These are phyloP conservation scores for Melampsora americana DNA, from an alignment of 1,284 basidiomycete species.

Conservation along the genomic window DNA sequence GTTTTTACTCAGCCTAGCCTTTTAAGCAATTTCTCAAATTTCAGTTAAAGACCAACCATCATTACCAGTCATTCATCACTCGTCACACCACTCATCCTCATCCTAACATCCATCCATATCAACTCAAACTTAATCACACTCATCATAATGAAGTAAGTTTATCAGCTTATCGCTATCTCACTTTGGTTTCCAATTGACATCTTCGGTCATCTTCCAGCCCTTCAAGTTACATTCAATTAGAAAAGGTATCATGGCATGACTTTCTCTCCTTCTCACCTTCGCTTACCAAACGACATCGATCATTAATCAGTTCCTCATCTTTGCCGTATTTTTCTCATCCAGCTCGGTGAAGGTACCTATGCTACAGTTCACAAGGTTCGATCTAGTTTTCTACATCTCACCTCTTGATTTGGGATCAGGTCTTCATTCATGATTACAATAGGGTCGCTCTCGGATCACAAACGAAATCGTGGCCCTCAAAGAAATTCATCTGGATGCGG, in stretches of 20 bases:
- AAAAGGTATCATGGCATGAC: conserved; percentile 33
- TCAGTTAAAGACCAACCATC: too few relatives aligned
- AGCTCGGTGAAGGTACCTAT: conserved; percentile 45
- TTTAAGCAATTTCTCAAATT: too few relatives aligned
- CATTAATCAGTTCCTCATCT: conserved; percentile 23
- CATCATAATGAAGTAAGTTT: neutral
- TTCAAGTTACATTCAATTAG: conserved; percentile 42
- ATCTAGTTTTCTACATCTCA: neutral
- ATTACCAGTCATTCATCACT: too few relatives aligned
- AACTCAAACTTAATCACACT: too few relatives aligned
- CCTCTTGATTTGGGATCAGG: neutral
- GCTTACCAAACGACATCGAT: conserved; percentile 4
- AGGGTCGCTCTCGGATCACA: conserved; percentile 64
- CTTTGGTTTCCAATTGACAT: neutral
- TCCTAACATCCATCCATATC: too few relatives aligned
- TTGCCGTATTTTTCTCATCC: neutral
- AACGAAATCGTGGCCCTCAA: conserved; percentile 87
- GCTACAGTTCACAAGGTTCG: conserved; percentile 45
- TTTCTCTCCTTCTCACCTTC: conserved; percentile 8
- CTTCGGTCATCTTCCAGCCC: neutral
- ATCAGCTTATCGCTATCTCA: neutral
- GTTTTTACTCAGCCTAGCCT: too few relatives aligned
- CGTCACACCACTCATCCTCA: too few relatives aligned
- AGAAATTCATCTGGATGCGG: conserved; percentile 91
- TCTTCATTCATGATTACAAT: neutral